Evolutionary conservation across 257 asterid species (phyloP).

Genomic region (Nicotiana otophora): DNA sequence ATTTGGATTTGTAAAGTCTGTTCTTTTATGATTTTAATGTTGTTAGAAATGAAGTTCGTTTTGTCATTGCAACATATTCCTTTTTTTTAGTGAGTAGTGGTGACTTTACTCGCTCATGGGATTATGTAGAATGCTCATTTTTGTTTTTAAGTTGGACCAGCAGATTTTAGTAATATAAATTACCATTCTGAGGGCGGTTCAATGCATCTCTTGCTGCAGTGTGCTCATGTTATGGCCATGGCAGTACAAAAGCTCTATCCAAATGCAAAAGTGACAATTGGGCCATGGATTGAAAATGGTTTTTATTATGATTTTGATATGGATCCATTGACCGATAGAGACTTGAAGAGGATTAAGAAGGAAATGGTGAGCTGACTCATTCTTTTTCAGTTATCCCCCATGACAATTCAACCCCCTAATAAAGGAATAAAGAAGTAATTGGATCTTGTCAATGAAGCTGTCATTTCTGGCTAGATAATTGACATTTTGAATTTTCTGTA

Average conservation of each 20-base stretch:
- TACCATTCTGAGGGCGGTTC: neutral
- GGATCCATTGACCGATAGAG: constrained; percentile 87
- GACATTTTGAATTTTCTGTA: constrained; percentile 46
- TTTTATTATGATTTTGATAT: constrained; percentile 93
- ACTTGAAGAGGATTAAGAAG: constrained; percentile 86
- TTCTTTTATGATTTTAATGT: neutral
- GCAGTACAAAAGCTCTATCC: constrained; percentile 96
- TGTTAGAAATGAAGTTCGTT: neutral
- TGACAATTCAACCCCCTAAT: neutral
- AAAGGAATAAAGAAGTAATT: neutral
- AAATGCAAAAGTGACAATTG: constrained; percentile 88
- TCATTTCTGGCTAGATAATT: constrained; percentile 27
- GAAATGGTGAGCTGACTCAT: constrained; percentile 66
- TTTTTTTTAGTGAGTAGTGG: neutral
- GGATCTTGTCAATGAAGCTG: neutral
- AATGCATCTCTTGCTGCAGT: constrained; percentile 40
- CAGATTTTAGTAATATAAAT: neutral
- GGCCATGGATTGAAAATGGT: constrained; percentile 96
- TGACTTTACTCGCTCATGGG: neutral
- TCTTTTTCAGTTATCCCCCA: neutral
- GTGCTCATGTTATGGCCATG: constrained; percentile 99
- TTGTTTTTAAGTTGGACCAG: neutral
- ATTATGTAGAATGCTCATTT: neutral
- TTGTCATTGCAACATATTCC: neutral
- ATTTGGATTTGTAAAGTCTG: neutral